These are phyloP conservation scores for Xylaria sp. DNA, from an alignment of 2,329 filamentous ascomycete genomes.

Conservation along the genomic window DNA sequence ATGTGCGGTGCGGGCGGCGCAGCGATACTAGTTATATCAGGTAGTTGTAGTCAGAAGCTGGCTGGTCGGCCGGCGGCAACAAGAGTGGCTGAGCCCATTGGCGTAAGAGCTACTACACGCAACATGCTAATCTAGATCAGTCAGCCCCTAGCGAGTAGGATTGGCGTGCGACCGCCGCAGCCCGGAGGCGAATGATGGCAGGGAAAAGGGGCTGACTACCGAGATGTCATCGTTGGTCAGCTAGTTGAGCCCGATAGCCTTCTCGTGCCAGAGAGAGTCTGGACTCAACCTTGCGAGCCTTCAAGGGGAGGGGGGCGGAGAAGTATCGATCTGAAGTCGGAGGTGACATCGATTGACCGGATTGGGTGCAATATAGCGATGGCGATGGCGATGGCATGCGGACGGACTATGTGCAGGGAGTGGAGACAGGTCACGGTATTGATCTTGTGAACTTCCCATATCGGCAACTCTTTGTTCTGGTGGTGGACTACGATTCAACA, in stretches of 20 bases:
- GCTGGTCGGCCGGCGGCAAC: slow-evolving; percentile 11
- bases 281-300: neutral
- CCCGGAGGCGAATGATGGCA: slow-evolving; percentile 1
- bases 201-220: neutral
- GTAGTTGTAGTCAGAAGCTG: slow-evolving; percentile 7
- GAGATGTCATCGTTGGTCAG: slow-evolving; percentile 1
- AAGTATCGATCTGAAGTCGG: neutral
- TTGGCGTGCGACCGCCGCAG: no score
- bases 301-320: slow-evolving; percentile 1
- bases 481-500: neutral
- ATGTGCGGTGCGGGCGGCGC: neutral
- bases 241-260: neutral
- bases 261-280: neutral
- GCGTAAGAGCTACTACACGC: slow-evolving; percentile 14
- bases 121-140: slow-evolving; percentile 16
- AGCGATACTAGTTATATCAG: slow-evolving; percentile 2
- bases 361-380: no score
- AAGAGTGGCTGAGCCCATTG: slow-evolving; percentile 16
- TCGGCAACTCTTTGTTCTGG: slow-evolving; percentile 7
- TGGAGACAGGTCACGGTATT: slow-evolving; percentile 8
- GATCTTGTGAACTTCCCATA: slow-evolving; percentile 9
- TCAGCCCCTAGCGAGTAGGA: slow-evolving; percentile 15
- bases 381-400: no score
- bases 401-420: neutral
- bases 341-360: neutral